Evolutionary conservation across 108 stramenopile genomes (phyloP), one percentile per base, ranked within the genome.

Genomic region (Craspedostauros australis): DNA sequence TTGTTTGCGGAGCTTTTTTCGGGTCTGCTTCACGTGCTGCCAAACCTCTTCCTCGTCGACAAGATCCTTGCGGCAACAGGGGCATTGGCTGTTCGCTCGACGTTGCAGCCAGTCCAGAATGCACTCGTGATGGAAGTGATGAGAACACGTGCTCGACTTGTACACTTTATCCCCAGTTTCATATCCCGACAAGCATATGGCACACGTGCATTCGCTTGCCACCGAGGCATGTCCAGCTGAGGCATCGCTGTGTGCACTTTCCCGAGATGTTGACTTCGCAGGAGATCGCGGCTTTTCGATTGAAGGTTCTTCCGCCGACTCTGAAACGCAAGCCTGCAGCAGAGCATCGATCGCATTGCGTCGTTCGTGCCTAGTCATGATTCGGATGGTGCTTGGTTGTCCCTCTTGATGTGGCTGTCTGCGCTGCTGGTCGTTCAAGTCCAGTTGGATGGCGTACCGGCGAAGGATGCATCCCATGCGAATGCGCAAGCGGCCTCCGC

Each of bases 321-420:
- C 9, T 14, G 11, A 39, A 12, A 39, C 12, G 14, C 23, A 42
- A 45, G 48, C 14, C 4, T 33, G 33, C 24, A 72, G 50, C n/a
- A 72, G 46, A 15, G 34, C 30, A 33, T 72, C 70, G 46, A 72
- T 49, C 3, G 70, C 70, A 9, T 30, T 41, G 39, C 70, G 56
- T 15, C 70, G 64, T 33, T 72, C 70, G 28, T 55, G 46, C 52
- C 70, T 33, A 7, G 57, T 64, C 70, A 72, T 72, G 7, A 64
- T 37, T 42, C 60, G 29, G 15, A 57, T 38, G 22, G 27, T 30
- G 15, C 29, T 19, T 28, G 22, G 48, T 46, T 45, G 9, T 12
- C 41, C 47, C 23, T 23, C 29, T 46, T 63, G 52, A 26, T 63
- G 38, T 29, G 46, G 53, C 15, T 34, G 38, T 22, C 26, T 16